Evolutionary conservation across 108 stramenopile genomes (phyloP).

Genomic region (Skeletonema menzelii): DNA sequence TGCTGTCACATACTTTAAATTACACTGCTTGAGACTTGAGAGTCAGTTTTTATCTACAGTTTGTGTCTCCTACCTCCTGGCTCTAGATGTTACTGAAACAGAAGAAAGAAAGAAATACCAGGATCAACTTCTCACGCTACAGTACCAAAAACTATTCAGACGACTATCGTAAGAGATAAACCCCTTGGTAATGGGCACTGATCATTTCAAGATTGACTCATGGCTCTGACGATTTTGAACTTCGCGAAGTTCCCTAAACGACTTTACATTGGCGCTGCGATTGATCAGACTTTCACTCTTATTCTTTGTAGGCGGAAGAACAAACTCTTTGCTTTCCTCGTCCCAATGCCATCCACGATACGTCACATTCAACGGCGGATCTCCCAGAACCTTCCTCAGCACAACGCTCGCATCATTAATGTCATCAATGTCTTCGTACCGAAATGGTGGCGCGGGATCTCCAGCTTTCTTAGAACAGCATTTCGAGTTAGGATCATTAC

Average conservation of each 20-base stretch:
- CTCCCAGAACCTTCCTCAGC: constrained; percentile 42
- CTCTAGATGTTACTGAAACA: too few species aligned
- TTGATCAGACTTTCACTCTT: not conserved
- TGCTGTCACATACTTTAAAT: too few species aligned
- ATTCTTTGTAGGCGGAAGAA: not conserved
- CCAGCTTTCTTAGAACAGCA: constrained; percentile 36
- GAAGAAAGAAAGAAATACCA: too few species aligned
- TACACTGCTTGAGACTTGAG: too few species aligned
- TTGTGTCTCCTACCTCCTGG: too few species aligned
- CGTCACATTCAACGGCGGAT: constrained; percentile 48
- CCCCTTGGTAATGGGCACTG: too few species aligned
- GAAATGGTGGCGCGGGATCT: constrained; percentile 53
- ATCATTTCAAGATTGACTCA: not conserved
- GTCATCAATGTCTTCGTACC: constrained; percentile 51
- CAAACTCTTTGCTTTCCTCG: constrained; percentile 26
- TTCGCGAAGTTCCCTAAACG: not conserved
- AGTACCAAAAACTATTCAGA: too few species aligned
- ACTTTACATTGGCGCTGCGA: not conserved
- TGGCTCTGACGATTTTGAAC: not conserved
- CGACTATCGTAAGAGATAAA: too few species aligned
- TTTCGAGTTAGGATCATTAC: constrained; percentile 11
- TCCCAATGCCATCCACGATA: constrained; percentile 49
- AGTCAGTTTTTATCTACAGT: too few species aligned
- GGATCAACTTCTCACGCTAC: too few species aligned
- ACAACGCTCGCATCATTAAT: constrained; percentile 51